Evolutionary conservation across 495 filamentous ascomycete species (phyloP).

Genomic region (Tuber calosporum): DNA sequence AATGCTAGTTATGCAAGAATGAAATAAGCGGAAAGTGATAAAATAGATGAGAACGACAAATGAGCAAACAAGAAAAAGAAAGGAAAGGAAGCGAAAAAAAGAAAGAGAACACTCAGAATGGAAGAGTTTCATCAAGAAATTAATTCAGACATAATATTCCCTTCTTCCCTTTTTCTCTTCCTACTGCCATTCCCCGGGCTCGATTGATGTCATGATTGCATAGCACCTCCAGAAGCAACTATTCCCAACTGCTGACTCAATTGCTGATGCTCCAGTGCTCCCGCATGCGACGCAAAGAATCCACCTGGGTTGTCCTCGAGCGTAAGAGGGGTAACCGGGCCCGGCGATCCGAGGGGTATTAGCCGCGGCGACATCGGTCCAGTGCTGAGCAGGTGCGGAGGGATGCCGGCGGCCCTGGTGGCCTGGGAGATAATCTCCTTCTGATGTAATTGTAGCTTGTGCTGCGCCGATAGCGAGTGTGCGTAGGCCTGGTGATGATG

Average conservation of each 20-base stretch:
- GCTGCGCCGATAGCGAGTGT: slow-evolving; percentile 38
- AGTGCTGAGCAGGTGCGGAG: slow-evolving; percentile 44
- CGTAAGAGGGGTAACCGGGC: slow-evolving; percentile 68
- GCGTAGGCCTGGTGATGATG: slow-evolving; percentile 33
- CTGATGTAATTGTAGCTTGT: slow-evolving; percentile 53
- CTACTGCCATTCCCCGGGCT: not conserved
- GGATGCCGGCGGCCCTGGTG: slow-evolving; percentile 45
- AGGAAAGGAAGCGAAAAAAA: not conserved
- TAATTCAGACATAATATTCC: not conserved
- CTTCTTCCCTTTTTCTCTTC: not conserved
- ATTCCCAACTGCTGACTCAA: slow-evolving; percentile 26
- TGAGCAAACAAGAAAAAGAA: not conserved
- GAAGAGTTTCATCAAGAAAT: not conserved
- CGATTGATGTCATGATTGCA: slow-evolving; percentile 5
- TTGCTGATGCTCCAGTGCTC: slow-evolving; percentile 29
- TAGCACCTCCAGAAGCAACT: slow-evolving; percentile 18
- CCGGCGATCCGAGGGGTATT: slow-evolving; percentile 63
- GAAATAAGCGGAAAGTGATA: not conserved
- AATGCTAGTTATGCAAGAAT: not conserved
- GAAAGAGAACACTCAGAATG: not conserved
- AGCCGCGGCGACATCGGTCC: slow-evolving; percentile 57
- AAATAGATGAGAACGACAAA: not conserved
- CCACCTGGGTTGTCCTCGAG: slow-evolving; percentile 53
- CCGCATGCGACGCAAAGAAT: slow-evolving; percentile 45
- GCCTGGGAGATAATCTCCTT: slow-evolving; percentile 55